Evolutionary conservation across 768 basidiomycete species (phyloP), one percentile per base, ranked within the genome.

Genomic region (Cantharellus cinnabarinus): DNA sequence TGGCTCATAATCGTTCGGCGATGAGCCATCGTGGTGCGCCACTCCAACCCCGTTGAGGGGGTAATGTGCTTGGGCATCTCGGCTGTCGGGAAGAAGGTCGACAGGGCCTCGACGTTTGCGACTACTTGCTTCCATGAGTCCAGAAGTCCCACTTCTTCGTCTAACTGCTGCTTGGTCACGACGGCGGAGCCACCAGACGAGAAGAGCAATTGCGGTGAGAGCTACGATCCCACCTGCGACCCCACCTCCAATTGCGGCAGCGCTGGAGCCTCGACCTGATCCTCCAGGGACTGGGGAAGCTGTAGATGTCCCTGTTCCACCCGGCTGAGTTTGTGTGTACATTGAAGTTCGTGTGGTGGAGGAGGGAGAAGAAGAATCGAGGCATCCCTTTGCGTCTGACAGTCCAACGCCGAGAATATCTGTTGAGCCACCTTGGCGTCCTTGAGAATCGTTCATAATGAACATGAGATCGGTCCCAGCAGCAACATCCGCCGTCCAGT

Each of bases 391-490:
- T 35, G 56, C 60, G 41, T 44, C 37, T 7, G 53, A 61, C 7
- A 44, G 14, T 42, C 61, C 61, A 35, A 57, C 60, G 15, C 10
- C 42, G 41, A 58, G 20, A 38, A 61, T 5, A 38, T 62, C 62
- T 0, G 62, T 41, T n/a, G 60, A 35, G 15, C 53, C 60, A 10
- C 62, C 62, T 2, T 34, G 41, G 15, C 60, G 53, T 35, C 60
- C 60, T 41, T 56, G 35, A 20, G 38, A 20, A 57, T 62, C 62
- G 14, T 34, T 34, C 4, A 61, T 37, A 14, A 51, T 37, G 2
- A 61, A 14, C 10, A 61, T 57, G 10, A 62, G 7, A 29, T n/a
- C 10, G 34, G 60, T 62, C 10, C 61, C 61, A 42, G 55, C 34
- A 7, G 61, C 59, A 35, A 57, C 56, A 29, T 60, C 50, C 14